Conservation (phyloP, 2,329 filamentous ascomycete species). For the Bisporella sp. region DNA sequence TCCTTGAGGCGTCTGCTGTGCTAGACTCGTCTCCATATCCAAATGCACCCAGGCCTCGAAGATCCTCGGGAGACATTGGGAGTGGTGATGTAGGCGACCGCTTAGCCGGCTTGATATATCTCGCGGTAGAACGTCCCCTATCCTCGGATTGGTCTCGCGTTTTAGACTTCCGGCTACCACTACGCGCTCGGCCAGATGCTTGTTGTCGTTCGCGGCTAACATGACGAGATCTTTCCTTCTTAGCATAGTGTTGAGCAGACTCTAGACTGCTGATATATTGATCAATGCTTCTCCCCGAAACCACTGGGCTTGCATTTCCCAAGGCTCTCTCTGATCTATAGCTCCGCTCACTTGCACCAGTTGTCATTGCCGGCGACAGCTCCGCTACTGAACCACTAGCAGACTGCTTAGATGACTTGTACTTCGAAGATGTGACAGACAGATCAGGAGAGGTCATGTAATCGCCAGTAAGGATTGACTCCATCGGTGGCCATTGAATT, state of each 20-base stretch:
- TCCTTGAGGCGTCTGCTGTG: slow-evolving; percentile 18
- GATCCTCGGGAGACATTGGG: slow-evolving; percentile 88
- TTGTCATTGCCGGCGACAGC: slow-evolving; percentile 41
- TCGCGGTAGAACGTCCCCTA: slow-evolving; percentile 57
- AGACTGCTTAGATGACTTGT: slow-evolving; percentile 33
- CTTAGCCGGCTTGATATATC: slow-evolving; percentile 70
- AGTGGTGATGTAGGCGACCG: slow-evolving; percentile 86
- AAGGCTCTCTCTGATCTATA: slow-evolving; percentile 32
- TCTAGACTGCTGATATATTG: slow-evolving; percentile 85
- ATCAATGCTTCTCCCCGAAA: slow-evolving; percentile 62
- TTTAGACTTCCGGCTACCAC: slow-evolving; percentile 40
- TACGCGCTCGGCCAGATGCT: slow-evolving; percentile 34
- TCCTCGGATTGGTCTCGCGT: slow-evolving; percentile 60
- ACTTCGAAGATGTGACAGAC: slow-evolving; percentile 44
- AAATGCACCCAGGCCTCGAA: slow-evolving; percentile 49
- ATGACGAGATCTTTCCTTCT: slow-evolving; percentile 39
- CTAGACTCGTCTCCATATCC: slow-evolving; percentile 25
- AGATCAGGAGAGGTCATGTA: slow-evolving; percentile 49
- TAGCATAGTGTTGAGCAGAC: slow-evolving; percentile 59
- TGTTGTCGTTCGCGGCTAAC: slow-evolving; percentile 44
- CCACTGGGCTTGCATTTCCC: slow-evolving; percentile 42
- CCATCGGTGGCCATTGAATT: slow-evolving; percentile 49
- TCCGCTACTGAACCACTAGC: slow-evolving; percentile 50
- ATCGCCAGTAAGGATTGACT: slow-evolving; percentile 43
- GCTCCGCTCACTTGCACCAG: slow-evolving; percentile 35